Conservation (phyloP, 495 filamentous ascomycete species). For the Daldinia loculata region DNA sequence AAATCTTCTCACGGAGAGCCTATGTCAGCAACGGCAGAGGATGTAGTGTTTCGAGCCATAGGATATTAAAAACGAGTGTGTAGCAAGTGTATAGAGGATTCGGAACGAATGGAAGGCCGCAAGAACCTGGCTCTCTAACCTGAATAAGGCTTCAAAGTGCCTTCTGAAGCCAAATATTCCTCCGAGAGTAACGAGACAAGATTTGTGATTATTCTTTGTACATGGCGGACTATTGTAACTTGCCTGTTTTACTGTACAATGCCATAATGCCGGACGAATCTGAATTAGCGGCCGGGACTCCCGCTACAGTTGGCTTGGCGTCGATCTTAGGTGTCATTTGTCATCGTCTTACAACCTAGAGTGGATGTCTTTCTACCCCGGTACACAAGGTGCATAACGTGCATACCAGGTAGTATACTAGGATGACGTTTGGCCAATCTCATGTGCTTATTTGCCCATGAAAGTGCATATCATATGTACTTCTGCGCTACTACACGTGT, state of each 20-base stretch:
- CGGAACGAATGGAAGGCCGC: slow-evolving; percentile 28
- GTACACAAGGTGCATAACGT: slow-evolving; percentile 11
- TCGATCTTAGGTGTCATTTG: slow-evolving; percentile 16
- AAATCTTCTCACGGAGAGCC: slow-evolving; percentile 14
- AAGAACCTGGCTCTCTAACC: slow-evolving; percentile 7
- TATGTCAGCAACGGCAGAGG: neutral
- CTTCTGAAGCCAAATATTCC: slow-evolving; percentile 6
- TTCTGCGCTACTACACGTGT: slow-evolving; percentile 22
- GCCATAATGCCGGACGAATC: slow-evolving; percentile 14
- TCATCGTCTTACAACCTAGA: slow-evolving; percentile 11
- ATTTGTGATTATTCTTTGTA: slow-evolving; percentile 4
- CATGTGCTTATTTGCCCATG: neutral
- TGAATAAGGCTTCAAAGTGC: slow-evolving; percentile 3
- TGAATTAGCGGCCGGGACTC: slow-evolving; percentile 31
- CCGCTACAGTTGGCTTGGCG: slow-evolving; percentile 31
- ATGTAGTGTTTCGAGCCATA: neutral
- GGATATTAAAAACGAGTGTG: neutral
- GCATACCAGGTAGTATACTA: neutral
- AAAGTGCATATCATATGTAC: too few relatives aligned
- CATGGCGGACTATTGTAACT: slow-evolving; percentile 7
- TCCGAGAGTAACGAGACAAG: slow-evolving; percentile 3
- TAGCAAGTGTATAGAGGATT: slow-evolving; percentile 19
- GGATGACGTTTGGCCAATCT: neutral
- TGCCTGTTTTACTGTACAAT: slow-evolving; percentile 32
- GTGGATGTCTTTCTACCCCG: slow-evolving; percentile 4